Percentiles rank a stretch among this genome's conserved stretches.
phyloP scores from a whole-genome alignment of 2,329 filamentous ascomycete species.

The Aspergillus udagawae region DNA sequence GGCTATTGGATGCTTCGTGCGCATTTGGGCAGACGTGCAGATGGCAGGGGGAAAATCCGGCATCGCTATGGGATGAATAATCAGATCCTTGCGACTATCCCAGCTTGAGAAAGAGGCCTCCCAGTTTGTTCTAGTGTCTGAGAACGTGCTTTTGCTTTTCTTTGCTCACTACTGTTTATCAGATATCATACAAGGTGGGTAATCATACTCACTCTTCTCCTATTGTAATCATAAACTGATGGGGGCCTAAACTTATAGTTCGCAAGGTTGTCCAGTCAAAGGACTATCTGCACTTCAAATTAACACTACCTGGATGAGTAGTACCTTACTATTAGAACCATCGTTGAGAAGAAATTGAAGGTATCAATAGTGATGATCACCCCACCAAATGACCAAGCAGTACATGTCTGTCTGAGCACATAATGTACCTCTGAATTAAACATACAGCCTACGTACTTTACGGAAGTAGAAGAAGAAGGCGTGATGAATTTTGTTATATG shows the following conservation, averaged over 20 bases:
- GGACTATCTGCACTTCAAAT: too few species aligned
- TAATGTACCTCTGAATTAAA: background rate
- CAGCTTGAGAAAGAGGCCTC: background rate
- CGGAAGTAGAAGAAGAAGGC: background rate
- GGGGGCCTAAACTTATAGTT: background rate
- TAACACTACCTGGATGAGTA: too few species aligned
- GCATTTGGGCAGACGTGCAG: constrained; percentile 32
- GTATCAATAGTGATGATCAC: background rate
- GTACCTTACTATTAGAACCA: background rate
- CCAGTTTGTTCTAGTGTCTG: background rate
- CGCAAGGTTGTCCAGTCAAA: background rate
- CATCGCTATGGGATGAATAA: constrained; percentile 15
- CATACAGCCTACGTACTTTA: background rate
- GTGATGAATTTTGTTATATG: background rate
- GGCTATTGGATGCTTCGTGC: constrained; percentile 34
- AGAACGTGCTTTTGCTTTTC: background rate
- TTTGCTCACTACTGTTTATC: background rate
- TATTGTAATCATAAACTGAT: background rate
- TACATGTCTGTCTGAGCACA: background rate
- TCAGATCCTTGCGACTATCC: background rate
- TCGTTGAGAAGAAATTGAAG: background rate
- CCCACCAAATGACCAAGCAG: background rate
- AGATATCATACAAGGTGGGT: background rate
- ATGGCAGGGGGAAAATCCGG: constrained; percentile 10
- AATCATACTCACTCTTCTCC: background rate